Percentiles rank a stretch among this genome's conserved stretches.
These are phyloP conservation scores for Monosporascus ibericus DNA, from an alignment of 2,329 filamentous ascomycete species.

Conservation along the genomic window DNA sequence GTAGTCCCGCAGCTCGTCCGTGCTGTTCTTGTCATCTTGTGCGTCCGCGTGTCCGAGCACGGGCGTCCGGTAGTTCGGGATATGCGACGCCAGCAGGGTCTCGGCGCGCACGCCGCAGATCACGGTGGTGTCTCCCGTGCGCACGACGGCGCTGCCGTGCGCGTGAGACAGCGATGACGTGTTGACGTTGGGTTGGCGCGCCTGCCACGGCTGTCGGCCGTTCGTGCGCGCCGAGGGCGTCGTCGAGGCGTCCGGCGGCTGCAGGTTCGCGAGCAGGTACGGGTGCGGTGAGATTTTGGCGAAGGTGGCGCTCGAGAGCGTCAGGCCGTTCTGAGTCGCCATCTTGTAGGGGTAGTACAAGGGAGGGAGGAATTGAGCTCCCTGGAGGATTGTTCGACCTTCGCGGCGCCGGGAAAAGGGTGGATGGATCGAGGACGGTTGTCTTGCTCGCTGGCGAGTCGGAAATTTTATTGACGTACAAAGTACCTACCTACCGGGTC, in stretches of 20 bases:
- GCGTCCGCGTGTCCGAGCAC: slow-evolving; percentile 26
- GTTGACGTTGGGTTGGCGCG: slow-evolving; percentile 70
- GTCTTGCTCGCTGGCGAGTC: neutral
- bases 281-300: slow-evolving; percentile 84
- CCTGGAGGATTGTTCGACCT: neutral
- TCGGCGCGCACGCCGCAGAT: slow-evolving; percentile 90
- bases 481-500: no score
- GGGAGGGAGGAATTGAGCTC: neutral
- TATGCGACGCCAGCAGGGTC: slow-evolving; percentile 68
- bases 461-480: slow-evolving; percentile 9
- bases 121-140: slow-evolving; percentile 85
- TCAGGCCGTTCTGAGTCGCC: slow-evolving; percentile 36
- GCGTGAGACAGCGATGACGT: slow-evolving; percentile 80
- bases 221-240: slow-evolving; percentile 66
- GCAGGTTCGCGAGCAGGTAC: slow-evolving; percentile 84
- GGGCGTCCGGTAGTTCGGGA: slow-evolving; percentile 58
- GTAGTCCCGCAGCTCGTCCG: slow-evolving; percentile 49
- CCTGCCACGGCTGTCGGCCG: slow-evolving; percentile 64
- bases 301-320: slow-evolving; percentile 62
- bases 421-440: no score
- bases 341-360: slow-evolving; percentile 13
- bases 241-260: slow-evolving; percentile 44
- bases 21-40: slow-evolving; percentile 24
- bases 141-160: slow-evolving; percentile 82
- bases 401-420: no score